Base-by-base conservation (phyloP, 129 eudicot species). In the Deinandra increscens region DNA sequence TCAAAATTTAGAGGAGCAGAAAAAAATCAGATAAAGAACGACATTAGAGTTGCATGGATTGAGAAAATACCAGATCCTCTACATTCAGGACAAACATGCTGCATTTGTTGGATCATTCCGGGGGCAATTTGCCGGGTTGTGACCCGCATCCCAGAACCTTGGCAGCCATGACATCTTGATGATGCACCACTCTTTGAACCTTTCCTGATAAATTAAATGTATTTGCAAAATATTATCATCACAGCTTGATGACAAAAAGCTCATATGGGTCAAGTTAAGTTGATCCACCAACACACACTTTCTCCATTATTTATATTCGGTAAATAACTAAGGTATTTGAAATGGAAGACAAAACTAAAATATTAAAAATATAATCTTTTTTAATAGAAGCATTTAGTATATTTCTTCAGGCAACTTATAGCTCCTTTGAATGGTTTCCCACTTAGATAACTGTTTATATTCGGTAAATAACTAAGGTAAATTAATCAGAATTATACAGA, bases 101-200 rank as follows among this genome's bases (percentile, higher is more conserved):
- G 93, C 93, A 86, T 84, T 66, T 84, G 88, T 63, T 89, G 97
- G 61, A 90, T 76, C 95, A 86, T 84, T 56, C 88, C 88, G 7
- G 85, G 97, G 29, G 79, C 97, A 36, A 84, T 75, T 74, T 84
- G 85, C 49, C 91, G 55, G 7, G 70, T 82, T 46, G 88, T 75
- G 18, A 79, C 76, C 82, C 74, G 79, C 84, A 86, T 77, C 42
- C 97, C 95, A 12, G 87, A 69, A 64, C 97, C 97, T 78, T 82
- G 91, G 66, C 97, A 90, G 20, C 97, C 95, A 71, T 64, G 20
- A 71, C 97, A 90, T 60, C 60, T 80, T n/a, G 81, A 80, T 23
- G 85, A 82, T 18, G 77, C 69, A 36, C 95, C 95, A n/a, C 85
- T 78, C 69, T 86, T 90, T 17, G 97, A 84, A 69, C 97, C 97